Evolutionary conservation across 2,329 filamentous ascomycete genomes (phyloP).

Genomic region (Monosporascus sp.): DNA sequence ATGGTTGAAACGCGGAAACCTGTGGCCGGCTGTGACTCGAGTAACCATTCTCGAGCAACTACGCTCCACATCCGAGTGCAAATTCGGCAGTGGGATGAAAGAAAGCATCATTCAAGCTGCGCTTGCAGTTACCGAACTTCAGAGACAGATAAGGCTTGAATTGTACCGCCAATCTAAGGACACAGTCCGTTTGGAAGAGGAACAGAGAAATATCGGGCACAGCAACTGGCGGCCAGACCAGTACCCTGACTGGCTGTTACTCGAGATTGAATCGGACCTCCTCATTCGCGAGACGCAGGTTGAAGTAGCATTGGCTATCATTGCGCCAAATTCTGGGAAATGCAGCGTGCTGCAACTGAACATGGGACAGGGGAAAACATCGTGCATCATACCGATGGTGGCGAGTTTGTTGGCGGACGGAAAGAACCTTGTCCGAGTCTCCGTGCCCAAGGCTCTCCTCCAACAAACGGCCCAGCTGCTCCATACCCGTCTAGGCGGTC

Average conservation of each 20-base stretch:
- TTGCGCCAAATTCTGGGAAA: slow-evolving; percentile 41
- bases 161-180: slow-evolving; percentile 23
- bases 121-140: slow-evolving; percentile 36
- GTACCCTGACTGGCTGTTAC: slow-evolving; percentile 57
- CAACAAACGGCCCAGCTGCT: slow-evolving; percentile 54
- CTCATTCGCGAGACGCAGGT: slow-evolving; percentile 59
- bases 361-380: slow-evolving; percentile 62
- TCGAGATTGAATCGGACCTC: slow-evolving; percentile 63
- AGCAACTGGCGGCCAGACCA: slow-evolving; percentile 51
- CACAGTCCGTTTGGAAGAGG: slow-evolving; percentile 31
- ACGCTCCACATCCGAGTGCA: slow-evolving; percentile 22
- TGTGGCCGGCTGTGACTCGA: slow-evolving; percentile 43
- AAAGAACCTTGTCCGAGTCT: slow-evolving; percentile 42
- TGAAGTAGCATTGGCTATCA: slow-evolving; percentile 57
- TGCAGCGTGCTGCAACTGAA: slow-evolving; percentile 64
- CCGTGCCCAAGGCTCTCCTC: slow-evolving; percentile 53
- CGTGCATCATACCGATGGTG: slow-evolving; percentile 50
- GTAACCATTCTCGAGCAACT: slow-evolving; percentile 43
- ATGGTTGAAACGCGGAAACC: slow-evolving; percentile 37
- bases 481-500: slow-evolving; percentile 48
- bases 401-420: slow-evolving; percentile 40
- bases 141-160: slow-evolving; percentile 39
- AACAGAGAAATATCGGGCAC: slow-evolving; percentile 46
- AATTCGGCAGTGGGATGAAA: slow-evolving; percentile 32
- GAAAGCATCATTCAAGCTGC: slow-evolving; percentile 39